Evolutionary conservation across 2,329 filamentous ascomycete species (phyloP).

Genomic region (Fusarium sp.): DNA sequence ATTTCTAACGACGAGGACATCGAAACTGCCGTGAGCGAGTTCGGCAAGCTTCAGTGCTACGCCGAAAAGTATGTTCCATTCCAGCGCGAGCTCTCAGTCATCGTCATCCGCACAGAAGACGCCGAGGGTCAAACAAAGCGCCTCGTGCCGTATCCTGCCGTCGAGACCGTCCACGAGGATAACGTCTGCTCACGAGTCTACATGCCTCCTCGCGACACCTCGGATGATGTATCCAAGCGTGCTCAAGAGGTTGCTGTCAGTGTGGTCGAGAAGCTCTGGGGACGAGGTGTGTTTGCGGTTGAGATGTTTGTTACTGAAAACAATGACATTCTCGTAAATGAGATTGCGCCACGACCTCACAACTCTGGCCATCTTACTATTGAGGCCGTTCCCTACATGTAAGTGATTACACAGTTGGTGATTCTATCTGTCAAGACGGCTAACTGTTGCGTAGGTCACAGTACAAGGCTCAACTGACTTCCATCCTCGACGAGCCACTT

Average conservation of each 20-base stretch:
- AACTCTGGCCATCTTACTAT: constrained; percentile 98
- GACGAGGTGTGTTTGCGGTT: constrained; percentile 94
- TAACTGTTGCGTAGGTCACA: constrained; percentile 67
- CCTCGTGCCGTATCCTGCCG: constrained; percentile 82
- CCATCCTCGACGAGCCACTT: constrained; percentile 78
- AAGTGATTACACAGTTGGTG: rapidly evolving
- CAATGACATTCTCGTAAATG: constrained; percentile 81
- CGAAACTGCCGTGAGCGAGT: constrained; percentile 73
- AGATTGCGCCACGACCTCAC: constrained; percentile 84
- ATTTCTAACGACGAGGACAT: constrained; percentile 61
- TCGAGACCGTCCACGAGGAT: constrained; percentile 96
- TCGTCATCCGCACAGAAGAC: constrained; percentile 92
- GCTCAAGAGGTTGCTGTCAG: constrained; percentile 27
- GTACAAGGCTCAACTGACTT: constrained; percentile 88
- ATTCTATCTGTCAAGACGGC: rapidly evolving
- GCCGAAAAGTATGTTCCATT: constrained; percentile 93
- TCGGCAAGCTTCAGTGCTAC: constrained; percentile 81
- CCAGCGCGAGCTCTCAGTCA: constrained; percentile 88
- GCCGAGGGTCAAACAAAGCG: constrained; percentile 61
- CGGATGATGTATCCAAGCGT: constrained; percentile 80
- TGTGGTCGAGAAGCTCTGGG: constrained; percentile 83
- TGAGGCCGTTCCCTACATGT: constrained; percentile 82
- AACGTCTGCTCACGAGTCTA: constrained; percentile 95
- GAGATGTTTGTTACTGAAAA: constrained; percentile 92
- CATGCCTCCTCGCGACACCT: constrained; percentile 83